A percentile compares a stretch with the other conserved stretches of the same genome.
Evolutionary conservation across 2,329 filamentous ascomycete species (phyloP).

Genomic region (Sarocladium kiliense): DNA sequence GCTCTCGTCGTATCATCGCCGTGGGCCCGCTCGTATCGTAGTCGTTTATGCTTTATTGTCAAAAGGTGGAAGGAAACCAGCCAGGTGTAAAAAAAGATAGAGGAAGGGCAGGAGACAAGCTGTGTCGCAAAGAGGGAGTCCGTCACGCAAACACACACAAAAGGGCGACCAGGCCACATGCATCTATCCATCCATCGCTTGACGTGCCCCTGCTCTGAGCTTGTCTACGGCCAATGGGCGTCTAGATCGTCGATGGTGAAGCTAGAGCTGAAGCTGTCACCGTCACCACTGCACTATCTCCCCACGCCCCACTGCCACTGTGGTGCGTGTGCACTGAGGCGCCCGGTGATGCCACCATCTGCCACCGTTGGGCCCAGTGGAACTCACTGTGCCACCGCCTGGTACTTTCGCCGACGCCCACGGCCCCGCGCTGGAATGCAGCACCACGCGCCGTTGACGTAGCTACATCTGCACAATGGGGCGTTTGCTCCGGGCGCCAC

Average conservation of each 20-base stretch:
- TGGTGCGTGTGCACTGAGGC: background rate
- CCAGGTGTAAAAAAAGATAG: background rate
- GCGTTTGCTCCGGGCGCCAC: background rate
- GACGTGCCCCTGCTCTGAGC: background rate
- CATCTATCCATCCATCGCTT: background rate
- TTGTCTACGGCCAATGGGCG: background rate
- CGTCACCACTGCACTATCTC: background rate
- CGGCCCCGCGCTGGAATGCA: background rate
- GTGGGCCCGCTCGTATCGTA: background rate
- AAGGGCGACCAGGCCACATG: background rate
- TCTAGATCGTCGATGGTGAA: constrained; percentile 5
- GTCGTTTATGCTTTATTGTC: background rate
- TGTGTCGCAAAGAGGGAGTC: background rate
- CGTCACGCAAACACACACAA: background rate
- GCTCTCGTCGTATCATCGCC: background rate
- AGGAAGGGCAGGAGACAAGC: background rate
- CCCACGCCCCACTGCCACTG: background rate
- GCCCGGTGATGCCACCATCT: background rate
- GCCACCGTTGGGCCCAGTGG: too few species aligned
- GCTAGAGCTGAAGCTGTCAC: background rate
- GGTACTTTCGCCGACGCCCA: background rate
- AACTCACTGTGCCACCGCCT: background rate
- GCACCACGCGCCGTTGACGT: background rate
- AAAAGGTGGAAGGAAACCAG: background rate
- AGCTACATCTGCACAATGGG: background rate